Percentiles rank a stretch among this genome's conserved stretches.
Conservation (phyloP, 1,139 yeast genomes). For the Suhomyces guaymorum region DNA sequence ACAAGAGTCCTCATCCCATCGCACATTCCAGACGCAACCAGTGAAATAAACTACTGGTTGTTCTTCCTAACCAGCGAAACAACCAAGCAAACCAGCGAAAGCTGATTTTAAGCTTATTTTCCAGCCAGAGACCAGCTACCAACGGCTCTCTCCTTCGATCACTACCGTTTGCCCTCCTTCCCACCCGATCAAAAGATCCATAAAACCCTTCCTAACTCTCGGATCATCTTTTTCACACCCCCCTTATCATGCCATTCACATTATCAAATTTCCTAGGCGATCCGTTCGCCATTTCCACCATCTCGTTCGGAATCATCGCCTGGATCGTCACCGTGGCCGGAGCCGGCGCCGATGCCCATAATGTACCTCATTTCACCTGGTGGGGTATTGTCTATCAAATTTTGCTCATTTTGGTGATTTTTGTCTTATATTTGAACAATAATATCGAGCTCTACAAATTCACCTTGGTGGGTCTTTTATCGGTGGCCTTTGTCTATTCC, state of each 20-base stretch:
- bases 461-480: constrained; percentile 56
- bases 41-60: background rate
- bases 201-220: too few relatives aligned
- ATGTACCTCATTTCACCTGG: constrained; percentile 87
- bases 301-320: constrained; percentile 60
- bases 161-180: too few relatives aligned
- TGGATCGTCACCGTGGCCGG: constrained; percentile 92
- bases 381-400: constrained; percentile 94
- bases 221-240: too few relatives aligned
- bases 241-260: constrained; percentile 34
- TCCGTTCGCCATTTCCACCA: constrained; percentile 70
- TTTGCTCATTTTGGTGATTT: constrained; percentile 54
- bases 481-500: constrained; percentile 75
- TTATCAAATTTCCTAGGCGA: constrained; percentile 60
- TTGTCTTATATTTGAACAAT: constrained; percentile 65
- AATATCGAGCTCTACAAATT: constrained; percentile 70
- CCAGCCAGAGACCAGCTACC: too few relatives aligned
- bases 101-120: too few relatives aligned
- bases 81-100: too few relatives aligned
- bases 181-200: too few relatives aligned
- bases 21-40: too few relatives aligned
- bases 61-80: too few relatives aligned
- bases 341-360: constrained; percentile 54
- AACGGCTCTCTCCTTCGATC: too few relatives aligned
- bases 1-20: too few relatives aligned